Base-by-base conservation (phyloP, 1,284 basidiomycete genomes). In the Coniophora puteana region DNA sequence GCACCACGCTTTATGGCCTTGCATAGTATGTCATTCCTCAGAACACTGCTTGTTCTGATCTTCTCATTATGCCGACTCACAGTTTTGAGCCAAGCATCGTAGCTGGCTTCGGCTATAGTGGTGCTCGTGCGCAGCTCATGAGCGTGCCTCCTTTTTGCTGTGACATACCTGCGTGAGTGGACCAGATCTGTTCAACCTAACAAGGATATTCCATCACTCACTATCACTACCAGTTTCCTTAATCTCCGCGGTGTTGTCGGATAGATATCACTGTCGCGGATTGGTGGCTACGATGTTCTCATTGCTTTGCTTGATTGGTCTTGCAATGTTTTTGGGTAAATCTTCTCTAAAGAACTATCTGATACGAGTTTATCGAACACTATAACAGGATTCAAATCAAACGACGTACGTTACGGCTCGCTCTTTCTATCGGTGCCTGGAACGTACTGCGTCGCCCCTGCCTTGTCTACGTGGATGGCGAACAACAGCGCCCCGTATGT, bases 401-500 rank as follows among this genome's bases (percentile, higher is more conserved):
- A 63, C 18, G 56, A 63, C 22, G 53, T 72, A 17, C 68, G 67
- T 49, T 78, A 78, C 46, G 72, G 59, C 5, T 71, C 68, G 8
- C 61, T 78, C 2, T 78, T 76, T 61, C 59, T 78, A 42, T 69
- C 69, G 5, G 66, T 76, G 25, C 54, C 67, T 0, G 75, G 76
- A 16, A 56, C 63, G 13, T 76, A 74, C 51, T 55, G 66, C 8
- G 44, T 61, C 4, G 67, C 71, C 0, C 70, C 76, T 1, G 61
- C 71, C 6, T 45, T 72, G 18, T 58, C 63, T 4, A 71, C 76
- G 0, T 80, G 78, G 76, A 57, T 61, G 37, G 67, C 79, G 12
- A 81, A 80, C 56, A 83, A 83, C 57, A 67, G 74, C 17, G 64
- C 72, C 0, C 77, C 77, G 1, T 69, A 78, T 50, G 66, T 70